Base-by-base conservation (phyloP, 306 rosid species). In the Coriaria nepalensis region DNA sequence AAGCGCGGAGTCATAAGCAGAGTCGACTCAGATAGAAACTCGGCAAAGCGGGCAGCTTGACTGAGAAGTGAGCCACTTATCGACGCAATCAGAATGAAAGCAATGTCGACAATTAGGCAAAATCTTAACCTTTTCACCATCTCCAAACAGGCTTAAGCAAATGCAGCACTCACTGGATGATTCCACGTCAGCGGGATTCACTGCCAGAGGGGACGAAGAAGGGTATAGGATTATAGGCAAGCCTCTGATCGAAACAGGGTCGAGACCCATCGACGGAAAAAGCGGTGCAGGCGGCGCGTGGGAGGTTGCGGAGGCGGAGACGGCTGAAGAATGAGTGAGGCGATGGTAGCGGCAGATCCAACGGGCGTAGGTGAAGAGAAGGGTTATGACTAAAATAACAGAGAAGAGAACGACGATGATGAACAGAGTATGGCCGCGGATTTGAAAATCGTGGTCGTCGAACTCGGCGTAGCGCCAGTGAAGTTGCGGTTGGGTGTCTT, bases 21-120 rank as follows among this genome's bases (percentile, higher is more conserved):
- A 35, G 53, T 64, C 71, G 13, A 55, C 42, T 33, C 34, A 69
- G 13, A 81, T 84, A 42, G 93, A 82, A 45, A 73, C 68, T 13
- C 97, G 76, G 37, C 97, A 90, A 5, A 90, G 71, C 10, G 97
- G 97, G 55, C 97, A 90, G 46, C 73, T 90, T 10, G 95, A 78
- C 13, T 74, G 90, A 13, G 58, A 59, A 33, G 34, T 43, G 6
- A 90, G 73, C 97, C 97, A 90, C 57, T 14, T 61, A 33, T 84
- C 97, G 6, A 90, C 85, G 47, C 97, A 90, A 7, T 81, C 94
- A 0, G 84, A 74, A 39, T 90, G 97, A 9, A 66, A 90, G 45
- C 65, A 64, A 56, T 90, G 97, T 36, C 49, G 57, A 37, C 97
- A 90, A 0, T 10, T 50, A 0, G 97, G 95, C 61, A 90, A 62